These are phyloP conservation scores for Craspedostauros australis DNA, from an alignment of 108 stramenopile genomes.

Conservation along the genomic window DNA sequence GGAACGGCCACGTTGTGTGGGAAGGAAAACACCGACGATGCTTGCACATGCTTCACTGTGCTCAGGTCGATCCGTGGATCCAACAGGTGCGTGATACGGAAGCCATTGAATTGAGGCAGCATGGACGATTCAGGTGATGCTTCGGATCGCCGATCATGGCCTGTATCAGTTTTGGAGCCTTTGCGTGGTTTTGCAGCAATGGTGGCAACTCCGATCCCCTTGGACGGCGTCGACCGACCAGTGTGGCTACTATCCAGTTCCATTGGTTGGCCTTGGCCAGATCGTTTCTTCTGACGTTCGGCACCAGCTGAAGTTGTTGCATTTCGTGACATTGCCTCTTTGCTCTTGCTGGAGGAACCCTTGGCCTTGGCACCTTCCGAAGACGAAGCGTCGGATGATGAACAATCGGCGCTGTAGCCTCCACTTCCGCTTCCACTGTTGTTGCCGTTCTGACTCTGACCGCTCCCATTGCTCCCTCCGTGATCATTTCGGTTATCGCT, in stretches of 20 bases:
- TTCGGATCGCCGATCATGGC: not conserved
- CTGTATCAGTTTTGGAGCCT: not conserved
- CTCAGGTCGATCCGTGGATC: slow-evolving; percentile 56
- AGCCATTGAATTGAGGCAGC: slow-evolving; percentile 41
- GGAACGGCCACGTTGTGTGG: not conserved
- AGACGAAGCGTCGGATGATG: slow-evolving; percentile 30
- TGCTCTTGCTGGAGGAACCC: not conserved
- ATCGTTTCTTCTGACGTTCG: not conserved
- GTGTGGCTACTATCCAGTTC: not conserved
- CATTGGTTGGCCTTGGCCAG: not conserved
- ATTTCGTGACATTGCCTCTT: slow-evolving; percentile 2
- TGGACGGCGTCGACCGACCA: not conserved
- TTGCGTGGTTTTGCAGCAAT: not conserved
- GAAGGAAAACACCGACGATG: not conserved
- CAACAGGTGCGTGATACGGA: slow-evolving; percentile 38
- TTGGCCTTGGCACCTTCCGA: not conserved
- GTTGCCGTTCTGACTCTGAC: too few relatives aligned
- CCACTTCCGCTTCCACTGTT: slow-evolving; percentile 15
- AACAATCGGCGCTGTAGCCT: slow-evolving; percentile 31
- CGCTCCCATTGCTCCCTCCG: too few relatives aligned
- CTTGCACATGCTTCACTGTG: slow-evolving; percentile 21
- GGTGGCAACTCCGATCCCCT: not conserved
- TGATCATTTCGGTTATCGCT: too few relatives aligned
- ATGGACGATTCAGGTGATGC: not conserved
- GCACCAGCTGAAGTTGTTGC: not conserved